Evolutionary conservation across 805 yeast species (phyloP).

Genomic region (Dipodascopsis tothii): DNA sequence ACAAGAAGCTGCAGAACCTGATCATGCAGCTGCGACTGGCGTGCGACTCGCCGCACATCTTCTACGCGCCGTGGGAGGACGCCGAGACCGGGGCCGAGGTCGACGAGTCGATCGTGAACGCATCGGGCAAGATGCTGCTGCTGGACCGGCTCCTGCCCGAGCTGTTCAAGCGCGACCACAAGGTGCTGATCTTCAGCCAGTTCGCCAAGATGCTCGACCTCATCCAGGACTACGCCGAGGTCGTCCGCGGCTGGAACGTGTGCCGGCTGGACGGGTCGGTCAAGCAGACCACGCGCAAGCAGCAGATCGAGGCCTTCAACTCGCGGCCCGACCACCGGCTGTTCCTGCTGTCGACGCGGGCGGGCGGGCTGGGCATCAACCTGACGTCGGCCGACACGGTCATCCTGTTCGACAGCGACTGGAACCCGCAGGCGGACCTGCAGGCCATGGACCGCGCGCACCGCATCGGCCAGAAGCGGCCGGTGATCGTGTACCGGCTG

Average conservation of each 20-base stretch:
- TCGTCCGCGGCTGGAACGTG: constrained; percentile 37
- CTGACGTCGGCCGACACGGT: constrained; percentile 84
- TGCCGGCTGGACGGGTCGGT: constrained; percentile 75
- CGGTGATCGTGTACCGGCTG: constrained; percentile 74
- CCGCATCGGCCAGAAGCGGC: constrained; percentile 81
- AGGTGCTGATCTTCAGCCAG: constrained; percentile 77
- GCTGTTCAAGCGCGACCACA: constrained; percentile 47
- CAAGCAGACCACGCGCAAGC: constrained; percentile 56
- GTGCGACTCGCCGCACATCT: constrained; percentile 79
- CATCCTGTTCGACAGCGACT: constrained; percentile 81
- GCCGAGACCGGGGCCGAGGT: constrained; percentile 32
- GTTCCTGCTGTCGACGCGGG: constrained; percentile 78
- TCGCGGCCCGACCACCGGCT: constrained; percentile 34
- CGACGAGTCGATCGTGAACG: constrained; percentile 39
- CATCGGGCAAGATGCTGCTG: constrained; percentile 67
- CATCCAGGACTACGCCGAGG: constrained; percentile 61
- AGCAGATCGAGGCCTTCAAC: constrained; percentile 50
- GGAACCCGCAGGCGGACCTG: constrained; percentile 95
- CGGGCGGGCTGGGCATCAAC: constrained; percentile 92
- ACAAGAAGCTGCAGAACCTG: constrained; percentile 54
- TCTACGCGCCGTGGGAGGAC: constrained; percentile 66
- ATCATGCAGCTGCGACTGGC: constrained; percentile 79
- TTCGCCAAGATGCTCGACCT: constrained; percentile 78
- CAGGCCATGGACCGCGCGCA: constrained; percentile 97
- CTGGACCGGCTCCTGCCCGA: constrained; percentile 54